These are phyloP conservation scores for Talaromyces rugulosus DNA, from an alignment of 2,329 filamentous ascomycete species.

Conservation along the genomic window DNA sequence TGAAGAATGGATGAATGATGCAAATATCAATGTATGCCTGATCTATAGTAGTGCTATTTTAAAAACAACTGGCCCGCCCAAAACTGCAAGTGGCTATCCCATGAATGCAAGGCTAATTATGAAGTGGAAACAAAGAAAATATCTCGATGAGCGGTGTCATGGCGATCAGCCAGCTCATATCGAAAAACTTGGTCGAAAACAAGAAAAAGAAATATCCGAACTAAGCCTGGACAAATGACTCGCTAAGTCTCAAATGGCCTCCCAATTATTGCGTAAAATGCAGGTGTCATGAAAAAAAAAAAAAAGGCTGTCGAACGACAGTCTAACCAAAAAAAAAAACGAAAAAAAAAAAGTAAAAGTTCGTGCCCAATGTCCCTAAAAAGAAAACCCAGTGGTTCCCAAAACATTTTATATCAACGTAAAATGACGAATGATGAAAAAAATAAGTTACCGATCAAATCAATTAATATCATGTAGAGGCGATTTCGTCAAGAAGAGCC, in stretches of 20 bases:
- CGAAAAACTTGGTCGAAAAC: not conserved
- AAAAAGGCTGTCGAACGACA: not conserved
- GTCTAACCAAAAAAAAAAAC: not conserved
- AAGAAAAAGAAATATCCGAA: not conserved
- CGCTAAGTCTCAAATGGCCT: slow-evolving; percentile 11
- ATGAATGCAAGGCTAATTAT: not conserved
- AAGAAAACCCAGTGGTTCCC: not conserved
- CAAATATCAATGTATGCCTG: not conserved
- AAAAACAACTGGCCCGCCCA: slow-evolving; percentile 2
- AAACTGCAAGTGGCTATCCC: not conserved
- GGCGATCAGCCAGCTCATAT: not conserved
- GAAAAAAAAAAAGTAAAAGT: not conserved
- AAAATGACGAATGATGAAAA: not conserved
- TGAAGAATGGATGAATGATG: not conserved
- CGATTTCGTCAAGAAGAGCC: slow-evolving; percentile 7
- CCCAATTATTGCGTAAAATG: slow-evolving; percentile 10
- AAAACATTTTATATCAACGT: not conserved
- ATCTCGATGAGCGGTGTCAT: not conserved
- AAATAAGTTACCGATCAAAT: not conserved
- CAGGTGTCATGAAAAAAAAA: not conserved
- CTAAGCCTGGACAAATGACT: slow-evolving; percentile 2
- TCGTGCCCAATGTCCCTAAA: not conserved
- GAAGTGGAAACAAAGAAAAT: not conserved
- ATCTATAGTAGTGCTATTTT: not conserved
- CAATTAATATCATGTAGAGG: slow-evolving; percentile 3